Evolutionary conservation across 768 basidiomycete genomes (phyloP).

Genomic region (Candolleomyces eurysporus): DNA sequence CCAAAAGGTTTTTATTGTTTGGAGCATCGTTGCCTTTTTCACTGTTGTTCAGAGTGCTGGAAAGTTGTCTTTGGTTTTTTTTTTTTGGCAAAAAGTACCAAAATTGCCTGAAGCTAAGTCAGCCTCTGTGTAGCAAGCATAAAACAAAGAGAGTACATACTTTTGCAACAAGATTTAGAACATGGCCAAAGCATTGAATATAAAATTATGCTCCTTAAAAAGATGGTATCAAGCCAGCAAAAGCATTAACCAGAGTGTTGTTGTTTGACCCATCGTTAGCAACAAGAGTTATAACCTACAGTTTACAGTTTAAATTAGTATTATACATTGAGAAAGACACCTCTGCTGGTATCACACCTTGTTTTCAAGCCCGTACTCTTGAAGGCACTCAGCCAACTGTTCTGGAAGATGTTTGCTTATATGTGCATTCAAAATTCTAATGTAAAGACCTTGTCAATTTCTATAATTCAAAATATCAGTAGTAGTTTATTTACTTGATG

Average conservation of each 20-base stretch:
- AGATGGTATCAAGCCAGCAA: conserved; percentile 12
- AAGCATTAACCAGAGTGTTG: conserved; percentile 16
- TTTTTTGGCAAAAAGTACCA: conserved; percentile 14
- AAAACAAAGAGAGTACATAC: conserved; percentile 9
- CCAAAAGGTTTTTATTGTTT: conserved; percentile 16
- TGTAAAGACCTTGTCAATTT: background rate
- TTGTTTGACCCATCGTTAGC: conserved; percentile 26
- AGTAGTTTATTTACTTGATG: conserved; percentile 16
- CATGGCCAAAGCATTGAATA: conserved; percentile 26
- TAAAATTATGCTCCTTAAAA: conserved; percentile 16
- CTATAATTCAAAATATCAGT: background rate
- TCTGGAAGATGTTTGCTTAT: conserved; percentile 24
- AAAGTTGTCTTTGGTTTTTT: background rate
- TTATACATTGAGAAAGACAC: background rate
- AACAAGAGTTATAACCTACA: conserved; percentile 18
- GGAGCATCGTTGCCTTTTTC: conserved; percentile 2
- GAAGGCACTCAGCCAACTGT: conserved; percentile 19
- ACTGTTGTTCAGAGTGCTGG: conserved; percentile 2
- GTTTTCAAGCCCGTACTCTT: conserved; percentile 22
- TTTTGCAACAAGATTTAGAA: conserved; percentile 29
- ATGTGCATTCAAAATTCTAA: conserved; percentile 23
- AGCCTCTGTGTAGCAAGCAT: background rate
- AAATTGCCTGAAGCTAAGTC: conserved; percentile 15
- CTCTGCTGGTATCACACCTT: conserved; percentile 20
- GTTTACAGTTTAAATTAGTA: too few relatives aligned